Conservation (phyloP, 495 filamentous ascomycete genomes). For the Podospora bellae-mahoneyi region DNA sequence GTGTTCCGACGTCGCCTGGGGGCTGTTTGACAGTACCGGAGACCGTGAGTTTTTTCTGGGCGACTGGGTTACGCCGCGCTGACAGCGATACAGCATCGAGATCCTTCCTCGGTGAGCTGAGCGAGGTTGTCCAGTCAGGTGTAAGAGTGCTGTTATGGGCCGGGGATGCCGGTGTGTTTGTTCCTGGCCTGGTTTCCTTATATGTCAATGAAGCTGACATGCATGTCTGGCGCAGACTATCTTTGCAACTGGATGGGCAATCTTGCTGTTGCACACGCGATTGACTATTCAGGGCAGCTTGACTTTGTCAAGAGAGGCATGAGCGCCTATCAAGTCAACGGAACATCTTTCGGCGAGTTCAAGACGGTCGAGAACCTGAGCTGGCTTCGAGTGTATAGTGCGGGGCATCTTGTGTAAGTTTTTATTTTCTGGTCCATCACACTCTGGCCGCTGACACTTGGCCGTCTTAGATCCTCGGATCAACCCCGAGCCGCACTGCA, state of each 20-base stretch:
- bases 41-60: not conserved
- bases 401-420: constrained; percentile 54
- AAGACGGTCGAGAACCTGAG: constrained; percentile 52
- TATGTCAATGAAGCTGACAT: not conserved
- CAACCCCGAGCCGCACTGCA: constrained; percentile 9
- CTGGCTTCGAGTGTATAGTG: constrained; percentile 51
- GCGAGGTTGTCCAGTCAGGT: constrained; percentile 46
- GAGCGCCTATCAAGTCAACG: constrained; percentile 48
- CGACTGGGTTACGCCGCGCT: not conserved
- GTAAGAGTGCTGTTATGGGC: constrained; percentile 53
- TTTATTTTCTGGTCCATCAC: not conserved
- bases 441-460: not conserved
- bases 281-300: constrained; percentile 38
- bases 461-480: constrained; percentile 1
- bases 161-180: constrained; percentile 26
- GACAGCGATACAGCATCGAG: not conserved
- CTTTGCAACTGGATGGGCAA: constrained; percentile 56
- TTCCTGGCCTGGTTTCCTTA: not conserved
- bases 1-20: not conserved
- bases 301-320: constrained; percentile 19
- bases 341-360: constrained; percentile 44
- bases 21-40: not conserved
- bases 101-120: constrained; percentile 47
- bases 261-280: constrained; percentile 42
- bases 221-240: constrained; percentile 46